Evolutionary conservation across 78 protist genomes (phyloP).

Genomic region (slime mould (Dictyostelium discoideum)): DNA sequence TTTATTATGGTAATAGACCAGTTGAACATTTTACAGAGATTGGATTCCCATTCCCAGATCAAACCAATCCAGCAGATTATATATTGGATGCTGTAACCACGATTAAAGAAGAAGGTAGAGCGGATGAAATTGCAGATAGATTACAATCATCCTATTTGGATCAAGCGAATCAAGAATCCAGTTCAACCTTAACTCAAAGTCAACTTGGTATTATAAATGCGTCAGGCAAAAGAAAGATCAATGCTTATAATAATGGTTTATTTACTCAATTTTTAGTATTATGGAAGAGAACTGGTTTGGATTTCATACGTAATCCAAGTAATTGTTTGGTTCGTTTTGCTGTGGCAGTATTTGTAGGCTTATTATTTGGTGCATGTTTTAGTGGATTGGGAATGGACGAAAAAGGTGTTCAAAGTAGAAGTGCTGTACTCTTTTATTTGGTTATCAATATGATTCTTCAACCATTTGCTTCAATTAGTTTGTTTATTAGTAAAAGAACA

Average conservation of each 20-base stretch:
- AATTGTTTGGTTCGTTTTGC: constrained; percentile 66
- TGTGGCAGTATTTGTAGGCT: constrained; percentile 52
- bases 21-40: constrained; percentile 24
- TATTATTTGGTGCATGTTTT: constrained; percentile 67
- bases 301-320: constrained; percentile 59
- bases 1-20: constrained; percentile 68
- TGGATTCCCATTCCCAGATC: constrained; percentile 69
- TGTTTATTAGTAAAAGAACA: constrained; percentile 58
- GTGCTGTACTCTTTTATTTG: constrained; percentile 55
- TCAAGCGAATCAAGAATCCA: constrained; percentile 5
- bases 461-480: constrained; percentile 51
- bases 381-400: background rate
- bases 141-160: background rate
- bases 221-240: background rate
- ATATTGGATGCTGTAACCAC: constrained; percentile 59
- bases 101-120: constrained; percentile 29
- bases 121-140: constrained; percentile 51
- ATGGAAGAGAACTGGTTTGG: constrained; percentile 50
- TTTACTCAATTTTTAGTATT: constrained; percentile 36
- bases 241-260: constrained; percentile 31
- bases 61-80: constrained; percentile 77
- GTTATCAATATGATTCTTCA: constrained; percentile 68
- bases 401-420: constrained; percentile 39
- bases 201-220: background rate
- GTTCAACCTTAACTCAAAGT: background rate